These are phyloP conservation scores for Hemerocallis citrina DNA, from an alignment of 106 monocot species.

Conservation along the genomic window DNA sequence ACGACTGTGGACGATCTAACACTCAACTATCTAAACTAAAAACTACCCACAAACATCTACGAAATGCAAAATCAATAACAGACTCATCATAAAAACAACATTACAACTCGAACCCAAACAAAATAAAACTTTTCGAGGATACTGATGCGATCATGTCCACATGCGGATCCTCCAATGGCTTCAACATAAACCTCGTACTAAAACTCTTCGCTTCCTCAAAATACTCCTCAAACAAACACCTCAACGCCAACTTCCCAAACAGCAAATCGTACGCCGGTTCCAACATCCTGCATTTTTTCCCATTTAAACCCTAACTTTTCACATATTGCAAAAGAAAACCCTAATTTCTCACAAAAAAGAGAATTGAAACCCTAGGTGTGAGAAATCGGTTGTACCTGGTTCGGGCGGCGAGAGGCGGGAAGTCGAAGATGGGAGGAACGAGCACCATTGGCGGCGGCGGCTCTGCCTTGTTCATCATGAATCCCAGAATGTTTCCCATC, in stretches of 20 bases:
- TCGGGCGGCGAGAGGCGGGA: conserved; percentile 90
- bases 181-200: conserved; percentile 68
- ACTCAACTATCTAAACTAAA: too few relatives aligned
- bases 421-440: conserved; percentile 93
- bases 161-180: conserved; percentile 85
- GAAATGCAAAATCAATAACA: too few relatives aligned
- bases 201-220: conserved; percentile 61
- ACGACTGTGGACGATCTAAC: too few relatives aligned
- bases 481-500: conserved; percentile 3
- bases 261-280: conserved; percentile 87
- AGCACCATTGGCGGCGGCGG: conserved; percentile 88
- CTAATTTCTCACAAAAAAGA: neutral
- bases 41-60: too few relatives aligned
- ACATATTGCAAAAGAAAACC: neutral
- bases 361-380: too few relatives aligned
- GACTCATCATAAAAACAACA: too few relatives aligned
- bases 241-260: conserved; percentile 77
- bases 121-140: conserved; percentile 3
- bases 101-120: too few relatives aligned
- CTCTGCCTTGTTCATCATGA: conserved; percentile 8
- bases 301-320: neutral
- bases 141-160: conserved; percentile 86
- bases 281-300: conserved; percentile 55
- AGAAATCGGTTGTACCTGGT: conserved; percentile 38
- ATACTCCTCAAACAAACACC: conserved; percentile 83